phyloP scores from a whole-genome alignment of 306 rosid species.

The Quercus cerris region DNA sequence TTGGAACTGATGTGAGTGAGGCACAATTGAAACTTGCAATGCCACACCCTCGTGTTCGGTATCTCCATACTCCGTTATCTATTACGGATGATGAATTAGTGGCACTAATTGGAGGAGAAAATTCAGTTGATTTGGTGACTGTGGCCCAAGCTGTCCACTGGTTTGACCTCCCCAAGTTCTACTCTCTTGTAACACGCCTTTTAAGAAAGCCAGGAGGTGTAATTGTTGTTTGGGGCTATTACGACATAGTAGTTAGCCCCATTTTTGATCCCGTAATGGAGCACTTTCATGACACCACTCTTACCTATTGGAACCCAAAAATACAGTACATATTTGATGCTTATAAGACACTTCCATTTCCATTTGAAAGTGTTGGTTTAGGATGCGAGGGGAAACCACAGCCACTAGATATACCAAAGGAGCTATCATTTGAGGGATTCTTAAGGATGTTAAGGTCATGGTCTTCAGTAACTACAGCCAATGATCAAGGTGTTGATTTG shows the following conservation, averaged over 20 bases:
- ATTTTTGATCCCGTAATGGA: background rate
- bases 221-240: background rate
- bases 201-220: slow-evolving; percentile 33
- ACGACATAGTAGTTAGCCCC: background rate
- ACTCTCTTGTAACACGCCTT: slow-evolving; percentile 17
- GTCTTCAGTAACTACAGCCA: slow-evolving; percentile 22
- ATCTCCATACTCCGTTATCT: slow-evolving; percentile 22
- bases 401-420: background rate
- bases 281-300: background rate
- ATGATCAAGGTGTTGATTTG: slow-evolving; percentile 26
- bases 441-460: slow-evolving; percentile 22
- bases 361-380: background rate
- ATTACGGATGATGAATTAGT: slow-evolving; percentile 21
- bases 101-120: slow-evolving; percentile 21
- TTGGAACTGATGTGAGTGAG: slow-evolving; percentile 34
- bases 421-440: slow-evolving; percentile 8
- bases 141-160: slow-evolving; percentile 26
- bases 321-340: background rate
- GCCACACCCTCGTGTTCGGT: slow-evolving; percentile 28
- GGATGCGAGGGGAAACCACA: background rate
- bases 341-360: background rate
- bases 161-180: slow-evolving; percentile 34
- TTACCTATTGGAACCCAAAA: background rate
- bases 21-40: slow-evolving; percentile 25
- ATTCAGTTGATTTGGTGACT: slow-evolving; percentile 25